Evolutionary conservation across 495 filamentous ascomycete species (phyloP).

Genomic region (Sphaerosporella brunnea): DNA sequence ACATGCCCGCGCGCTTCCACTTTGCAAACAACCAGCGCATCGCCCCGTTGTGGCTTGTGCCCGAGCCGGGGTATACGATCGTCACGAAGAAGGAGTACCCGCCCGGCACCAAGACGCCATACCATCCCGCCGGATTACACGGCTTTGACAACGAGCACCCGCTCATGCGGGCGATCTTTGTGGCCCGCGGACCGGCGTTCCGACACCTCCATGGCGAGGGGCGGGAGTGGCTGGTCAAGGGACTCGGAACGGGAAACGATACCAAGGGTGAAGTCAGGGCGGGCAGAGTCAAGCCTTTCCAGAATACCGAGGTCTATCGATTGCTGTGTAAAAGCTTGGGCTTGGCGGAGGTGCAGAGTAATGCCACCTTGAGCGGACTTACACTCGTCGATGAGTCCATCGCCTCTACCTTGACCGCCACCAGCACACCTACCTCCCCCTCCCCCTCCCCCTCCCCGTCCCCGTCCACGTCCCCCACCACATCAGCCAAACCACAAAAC

Average conservation of each 20-base stretch:
- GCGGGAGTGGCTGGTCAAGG: conserved; percentile 5
- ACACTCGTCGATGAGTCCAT: conserved; percentile 33
- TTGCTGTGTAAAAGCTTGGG: conserved; percentile 74
- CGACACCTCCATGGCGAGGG: conserved; percentile 8
- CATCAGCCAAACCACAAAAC: background rate
- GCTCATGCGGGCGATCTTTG: conserved; percentile 82
- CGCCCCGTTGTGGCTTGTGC: conserved; percentile 80
- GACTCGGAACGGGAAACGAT: background rate
- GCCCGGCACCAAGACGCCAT: conserved; percentile 34
- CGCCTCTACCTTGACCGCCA: background rate
- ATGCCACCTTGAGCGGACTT: conserved; percentile 62
- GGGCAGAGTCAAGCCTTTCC: conserved; percentile 28
- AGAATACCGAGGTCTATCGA: conserved; percentile 92
- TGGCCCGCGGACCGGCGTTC: conserved; percentile 76
- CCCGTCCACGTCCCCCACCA: background rate
- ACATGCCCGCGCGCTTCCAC: conserved; percentile 81
- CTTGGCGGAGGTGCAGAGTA: conserved; percentile 38
- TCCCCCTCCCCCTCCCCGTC: background rate
- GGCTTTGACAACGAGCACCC: conserved; percentile 83
- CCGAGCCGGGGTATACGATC: conserved; percentile 76
- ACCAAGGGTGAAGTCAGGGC: conserved; percentile 4
- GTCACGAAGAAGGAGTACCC: conserved; percentile 61
- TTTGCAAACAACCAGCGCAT: conserved; percentile 73
- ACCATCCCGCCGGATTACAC: conserved; percentile 63
- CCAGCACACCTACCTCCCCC: background rate